phyloP scores from a whole-genome alignment of 2,329 filamentous ascomycete species.

The Aspergillus carbonarius region DNA sequence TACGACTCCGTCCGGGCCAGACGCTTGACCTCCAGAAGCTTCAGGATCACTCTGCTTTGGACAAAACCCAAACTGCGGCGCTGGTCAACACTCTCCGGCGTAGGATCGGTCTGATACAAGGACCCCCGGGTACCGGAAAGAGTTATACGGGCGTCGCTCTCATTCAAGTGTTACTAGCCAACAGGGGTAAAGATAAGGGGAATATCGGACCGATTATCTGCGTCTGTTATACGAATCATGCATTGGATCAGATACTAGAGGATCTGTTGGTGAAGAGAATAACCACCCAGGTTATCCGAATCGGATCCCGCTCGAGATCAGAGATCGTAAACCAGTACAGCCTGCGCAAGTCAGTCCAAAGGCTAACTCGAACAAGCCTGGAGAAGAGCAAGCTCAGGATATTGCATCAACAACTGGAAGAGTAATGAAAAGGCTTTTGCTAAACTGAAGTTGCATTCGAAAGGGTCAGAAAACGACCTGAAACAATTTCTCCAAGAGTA shows the following conservation, averaged over 20 bases:
- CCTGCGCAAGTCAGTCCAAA: conserved; percentile 40
- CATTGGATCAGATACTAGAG: conserved; percentile 60
- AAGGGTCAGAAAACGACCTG: conserved; percentile 10
- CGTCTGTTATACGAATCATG: conserved; percentile 55
- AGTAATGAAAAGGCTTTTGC: conserved; percentile 5
- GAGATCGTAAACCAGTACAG: conserved; percentile 53
- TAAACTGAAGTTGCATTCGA: conserved; percentile 8
- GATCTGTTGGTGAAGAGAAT: conserved; percentile 49
- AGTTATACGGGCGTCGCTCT: conserved; percentile 28
- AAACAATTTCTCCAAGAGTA: conserved; percentile 17
- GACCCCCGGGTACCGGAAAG: conserved; percentile 31
- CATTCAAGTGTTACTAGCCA: conserved; percentile 26
- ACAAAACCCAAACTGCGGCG: conserved; percentile 22
- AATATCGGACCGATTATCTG: conserved; percentile 49
- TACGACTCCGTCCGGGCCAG: conserved; percentile 11
- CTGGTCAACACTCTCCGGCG: conserved; percentile 19
- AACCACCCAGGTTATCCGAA: conserved; percentile 54
- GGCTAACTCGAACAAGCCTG: conserved; percentile 37
- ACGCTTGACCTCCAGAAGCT: conserved; percentile 20
- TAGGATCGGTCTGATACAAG: conserved; percentile 26
- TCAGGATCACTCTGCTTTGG: conserved; percentile 18
- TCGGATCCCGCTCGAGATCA: conserved; percentile 61
- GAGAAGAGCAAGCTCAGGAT: conserved; percentile 25
- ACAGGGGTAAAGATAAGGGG: conserved; percentile 21
- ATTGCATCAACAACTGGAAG: conserved; percentile 11